These are phyloP conservation scores for Purshia tridentata DNA, from an alignment of 306 rosid genomes.

Conservation along the genomic window DNA sequence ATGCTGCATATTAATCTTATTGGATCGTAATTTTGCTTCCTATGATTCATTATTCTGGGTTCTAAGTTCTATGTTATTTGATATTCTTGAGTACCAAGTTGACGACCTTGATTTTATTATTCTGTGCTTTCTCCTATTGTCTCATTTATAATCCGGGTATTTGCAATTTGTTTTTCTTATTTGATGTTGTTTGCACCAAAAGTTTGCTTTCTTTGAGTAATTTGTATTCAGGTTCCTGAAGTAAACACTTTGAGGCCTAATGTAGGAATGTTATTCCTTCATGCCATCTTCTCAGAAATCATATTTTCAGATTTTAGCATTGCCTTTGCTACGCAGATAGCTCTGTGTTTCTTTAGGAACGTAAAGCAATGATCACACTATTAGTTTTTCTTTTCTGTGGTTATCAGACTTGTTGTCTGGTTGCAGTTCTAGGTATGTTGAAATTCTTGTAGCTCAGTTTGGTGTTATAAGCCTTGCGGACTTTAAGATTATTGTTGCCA, in stretches of 20 bases:
- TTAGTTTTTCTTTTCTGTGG: too few relatives aligned
- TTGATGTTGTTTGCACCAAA: neutral
- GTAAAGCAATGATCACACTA: neutral
- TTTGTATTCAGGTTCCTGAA: neutral
- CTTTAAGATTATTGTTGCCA: neutral
- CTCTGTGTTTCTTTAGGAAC: neutral
- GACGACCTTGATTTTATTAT: neutral
- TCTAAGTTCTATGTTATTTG: neutral
- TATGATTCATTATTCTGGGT: neutral
- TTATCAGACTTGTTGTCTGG: neutral
- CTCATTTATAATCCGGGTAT: neutral
- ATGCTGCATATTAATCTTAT: neutral
- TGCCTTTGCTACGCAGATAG: neutral
- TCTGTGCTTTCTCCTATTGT: neutral
- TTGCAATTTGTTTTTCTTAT: neutral
- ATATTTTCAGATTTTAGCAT: neutral
- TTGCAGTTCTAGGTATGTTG: neutral
- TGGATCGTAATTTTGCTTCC: neutral
- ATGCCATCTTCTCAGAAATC: neutral
- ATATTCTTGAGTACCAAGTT: neutral
- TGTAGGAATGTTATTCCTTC: neutral
- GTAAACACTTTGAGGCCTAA: neutral
- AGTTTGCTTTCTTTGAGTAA: neutral
- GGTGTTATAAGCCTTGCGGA: neutral
- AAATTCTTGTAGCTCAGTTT: neutral